Percentiles rank a stretch among this genome's conserved stretches.
phyloP scores from a whole-genome alignment of 2,329 filamentous ascomycete species.

The Chaetothyriales sp. region DNA sequence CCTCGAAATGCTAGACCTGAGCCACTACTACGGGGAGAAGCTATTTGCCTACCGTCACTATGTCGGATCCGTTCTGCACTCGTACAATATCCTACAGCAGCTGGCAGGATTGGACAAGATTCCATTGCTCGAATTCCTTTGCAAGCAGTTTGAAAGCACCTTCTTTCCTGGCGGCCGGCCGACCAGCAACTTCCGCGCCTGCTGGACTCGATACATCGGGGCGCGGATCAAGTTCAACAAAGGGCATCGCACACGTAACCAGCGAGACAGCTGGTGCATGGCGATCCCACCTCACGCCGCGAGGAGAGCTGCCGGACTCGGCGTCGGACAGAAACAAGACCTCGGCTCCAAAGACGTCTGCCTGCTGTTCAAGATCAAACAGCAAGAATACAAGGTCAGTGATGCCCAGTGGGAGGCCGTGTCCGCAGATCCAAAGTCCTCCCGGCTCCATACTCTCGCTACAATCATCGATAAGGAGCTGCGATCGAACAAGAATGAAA shows the following conservation, averaged over 20 bases:
- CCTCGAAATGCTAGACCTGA: slow-evolving; percentile 19
- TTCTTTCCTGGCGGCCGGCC: slow-evolving; percentile 19
- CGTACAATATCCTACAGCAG: slow-evolving; percentile 18
- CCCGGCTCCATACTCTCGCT: background rate
- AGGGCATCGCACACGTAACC: slow-evolving; percentile 16
- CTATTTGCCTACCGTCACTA: slow-evolving; percentile 20
- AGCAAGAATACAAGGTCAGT: slow-evolving; percentile 14
- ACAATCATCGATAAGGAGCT: background rate
- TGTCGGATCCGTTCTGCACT: slow-evolving; percentile 19
- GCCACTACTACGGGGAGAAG: slow-evolving; percentile 20
- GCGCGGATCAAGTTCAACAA: slow-evolving; percentile 20
- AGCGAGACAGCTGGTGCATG: slow-evolving; percentile 17
- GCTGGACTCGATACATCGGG: slow-evolving; percentile 19
- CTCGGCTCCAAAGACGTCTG: slow-evolving; percentile 6
- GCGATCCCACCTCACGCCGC: slow-evolving; percentile 19
- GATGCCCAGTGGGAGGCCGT: slow-evolving; percentile 7
- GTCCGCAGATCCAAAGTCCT: background rate
- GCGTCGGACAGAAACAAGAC: slow-evolving; percentile 6
- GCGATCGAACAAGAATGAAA: background rate
- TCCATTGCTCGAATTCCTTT: slow-evolving; percentile 17
- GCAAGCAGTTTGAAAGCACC: slow-evolving; percentile 12
- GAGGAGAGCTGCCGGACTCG: slow-evolving; percentile 18
- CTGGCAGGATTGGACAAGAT: slow-evolving; percentile 14
- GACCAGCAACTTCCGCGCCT: slow-evolving; percentile 17
- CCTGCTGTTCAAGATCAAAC: slow-evolving; percentile 17